These are phyloP conservation scores for Yarrowia hollandica DNA, from an alignment of 805 yeast species.

Conservation along the genomic window DNA sequence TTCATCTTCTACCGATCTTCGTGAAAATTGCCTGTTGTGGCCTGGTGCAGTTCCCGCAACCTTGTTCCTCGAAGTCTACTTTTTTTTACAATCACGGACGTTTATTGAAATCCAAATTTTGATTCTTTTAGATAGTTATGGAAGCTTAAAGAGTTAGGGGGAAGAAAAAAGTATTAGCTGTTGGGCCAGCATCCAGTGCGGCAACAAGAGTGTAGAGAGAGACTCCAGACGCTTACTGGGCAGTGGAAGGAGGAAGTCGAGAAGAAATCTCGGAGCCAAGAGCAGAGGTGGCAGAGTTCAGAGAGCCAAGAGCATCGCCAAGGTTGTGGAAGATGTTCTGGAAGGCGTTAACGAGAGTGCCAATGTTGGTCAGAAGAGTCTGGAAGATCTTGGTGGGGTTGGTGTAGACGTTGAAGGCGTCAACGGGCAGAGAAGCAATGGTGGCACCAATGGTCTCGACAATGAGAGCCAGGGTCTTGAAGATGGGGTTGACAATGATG, in stretches of 20 bases:
- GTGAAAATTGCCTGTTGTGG: background rate
- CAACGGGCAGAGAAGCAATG: slow-evolving; percentile 3
- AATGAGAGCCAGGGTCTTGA: slow-evolving; percentile 22
- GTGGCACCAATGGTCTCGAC: slow-evolving; percentile 22
- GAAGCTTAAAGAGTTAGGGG: slow-evolving; percentile 13
- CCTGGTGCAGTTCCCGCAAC: slow-evolving; percentile 7
- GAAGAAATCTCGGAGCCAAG: slow-evolving; percentile 22
- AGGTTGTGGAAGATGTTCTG: slow-evolving; percentile 1
- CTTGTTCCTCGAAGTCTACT: slow-evolving; percentile 20
- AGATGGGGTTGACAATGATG: slow-evolving; percentile 22
- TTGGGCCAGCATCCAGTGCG: background rate
- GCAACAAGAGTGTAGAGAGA: background rate
- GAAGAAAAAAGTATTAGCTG: background rate
- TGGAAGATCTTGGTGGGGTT: slow-evolving; percentile 19
- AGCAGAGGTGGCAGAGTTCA: slow-evolving; percentile 17
- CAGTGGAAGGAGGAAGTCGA: background rate
- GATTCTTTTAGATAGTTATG: background rate
- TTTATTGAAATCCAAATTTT: background rate
- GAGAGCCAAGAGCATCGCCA: background rate
- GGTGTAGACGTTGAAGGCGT: slow-evolving; percentile 1
- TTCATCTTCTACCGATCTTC: background rate
- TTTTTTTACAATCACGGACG: background rate
- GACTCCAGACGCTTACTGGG: background rate
- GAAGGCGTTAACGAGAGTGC: background rate
- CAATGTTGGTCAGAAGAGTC: slow-evolving; percentile 10